Evolutionary conservation across 257 asterid genomes (phyloP).

Genomic region (Solanum medicagineum): DNA sequence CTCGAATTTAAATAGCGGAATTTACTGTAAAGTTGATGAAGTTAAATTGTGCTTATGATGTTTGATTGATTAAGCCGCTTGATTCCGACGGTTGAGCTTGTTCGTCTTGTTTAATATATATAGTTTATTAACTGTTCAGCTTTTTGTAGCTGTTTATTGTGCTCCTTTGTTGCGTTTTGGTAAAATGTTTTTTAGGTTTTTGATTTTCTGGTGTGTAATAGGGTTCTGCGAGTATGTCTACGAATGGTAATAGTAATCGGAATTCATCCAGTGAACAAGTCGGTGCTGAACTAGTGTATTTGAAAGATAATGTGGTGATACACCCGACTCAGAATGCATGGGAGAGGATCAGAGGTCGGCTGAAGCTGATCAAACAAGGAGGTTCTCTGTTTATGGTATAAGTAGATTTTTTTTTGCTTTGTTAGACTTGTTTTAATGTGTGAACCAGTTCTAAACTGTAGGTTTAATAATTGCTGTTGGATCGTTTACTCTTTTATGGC

Average conservation of each 20-base stretch:
- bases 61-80: not conserved
- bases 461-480: not conserved
- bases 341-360: slow-evolving; percentile 91
- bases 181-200: not conserved
- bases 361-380: slow-evolving; percentile 89
- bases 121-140: not conserved
- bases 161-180: not conserved
- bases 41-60: not conserved
- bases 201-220: slow-evolving; percentile 11
- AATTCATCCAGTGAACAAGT: slow-evolving; percentile 52
- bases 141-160: not conserved
- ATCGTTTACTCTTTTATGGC: not conserved
- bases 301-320: slow-evolving; percentile 91
- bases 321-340: slow-evolving; percentile 90
- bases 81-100: not conserved
- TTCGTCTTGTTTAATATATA: not conserved
- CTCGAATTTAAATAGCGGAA: not conserved
- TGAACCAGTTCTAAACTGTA: not conserved
- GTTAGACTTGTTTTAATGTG: not conserved
- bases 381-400: slow-evolving; percentile 70
- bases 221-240: slow-evolving; percentile 51
- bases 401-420: not conserved
- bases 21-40: not conserved
- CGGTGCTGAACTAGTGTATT: slow-evolving; percentile 63
- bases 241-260: slow-evolving; percentile 34